Conservation (phyloP, 768 basidiomycete genomes). For the Boletus bicolor region DNA sequence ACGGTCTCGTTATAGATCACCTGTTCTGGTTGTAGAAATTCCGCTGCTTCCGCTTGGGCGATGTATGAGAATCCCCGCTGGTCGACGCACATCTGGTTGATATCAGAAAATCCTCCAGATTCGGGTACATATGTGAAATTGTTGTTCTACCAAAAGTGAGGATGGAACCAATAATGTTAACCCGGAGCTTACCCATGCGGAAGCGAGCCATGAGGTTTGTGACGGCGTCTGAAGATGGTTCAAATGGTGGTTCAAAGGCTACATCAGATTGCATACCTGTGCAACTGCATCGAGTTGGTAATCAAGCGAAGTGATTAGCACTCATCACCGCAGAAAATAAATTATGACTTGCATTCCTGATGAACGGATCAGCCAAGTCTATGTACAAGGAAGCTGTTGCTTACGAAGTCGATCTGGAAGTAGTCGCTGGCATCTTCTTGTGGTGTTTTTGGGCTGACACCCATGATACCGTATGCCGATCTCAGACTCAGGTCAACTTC, state of each 20-base stretch:
- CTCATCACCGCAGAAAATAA: neutral
- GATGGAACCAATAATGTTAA: neutral
- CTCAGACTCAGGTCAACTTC: slow-evolving; percentile 53
- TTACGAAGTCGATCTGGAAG: slow-evolving; percentile 43
- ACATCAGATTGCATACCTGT: slow-evolving; percentile 19
- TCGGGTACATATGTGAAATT: slow-evolving; percentile 55
- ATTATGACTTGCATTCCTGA: slow-evolving; percentile 29
- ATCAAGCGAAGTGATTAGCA: slow-evolving; percentile 4
- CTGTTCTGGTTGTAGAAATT: slow-evolving; percentile 50
- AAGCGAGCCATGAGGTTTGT: slow-evolving; percentile 59
- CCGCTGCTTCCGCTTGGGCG: slow-evolving; percentile 53
- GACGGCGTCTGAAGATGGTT: slow-evolving; percentile 55
- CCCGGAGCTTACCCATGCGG: slow-evolving; percentile 49
- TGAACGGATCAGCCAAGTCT: slow-evolving; percentile 1
- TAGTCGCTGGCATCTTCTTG: slow-evolving; percentile 57
- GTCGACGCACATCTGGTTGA: slow-evolving; percentile 54
- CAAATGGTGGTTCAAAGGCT: neutral
- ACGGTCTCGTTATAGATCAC: slow-evolving; percentile 51
- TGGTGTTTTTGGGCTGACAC: slow-evolving; percentile 41
- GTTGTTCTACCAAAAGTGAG: slow-evolving; percentile 42
- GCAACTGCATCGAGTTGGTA: slow-evolving; percentile 16
- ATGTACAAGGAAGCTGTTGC: neutral
- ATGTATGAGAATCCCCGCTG: slow-evolving; percentile 60
- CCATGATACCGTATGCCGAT: slow-evolving; percentile 52
- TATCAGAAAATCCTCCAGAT: slow-evolving; percentile 56